These are phyloP conservation scores for Oldenlandia corymbosa DNA, from an alignment of 257 asterid species.

Conservation along the genomic window DNA sequence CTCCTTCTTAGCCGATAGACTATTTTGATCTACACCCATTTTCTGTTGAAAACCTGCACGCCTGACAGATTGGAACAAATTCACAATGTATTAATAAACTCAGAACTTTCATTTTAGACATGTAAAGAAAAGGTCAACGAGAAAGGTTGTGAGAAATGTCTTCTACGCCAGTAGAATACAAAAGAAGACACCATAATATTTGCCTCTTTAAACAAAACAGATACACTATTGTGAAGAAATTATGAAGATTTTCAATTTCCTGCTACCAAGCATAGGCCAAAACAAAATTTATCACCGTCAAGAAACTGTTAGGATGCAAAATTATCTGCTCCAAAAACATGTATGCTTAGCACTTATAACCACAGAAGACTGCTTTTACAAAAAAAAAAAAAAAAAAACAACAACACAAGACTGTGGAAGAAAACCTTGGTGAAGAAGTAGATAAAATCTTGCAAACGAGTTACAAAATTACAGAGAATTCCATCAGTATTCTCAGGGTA, in stretches of 20 bases:
- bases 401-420: no score
- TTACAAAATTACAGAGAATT: not conserved
- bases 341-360: no score
- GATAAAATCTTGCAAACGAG: not conserved
- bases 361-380: no score
- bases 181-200: not conserved
- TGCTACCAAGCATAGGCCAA: no score
- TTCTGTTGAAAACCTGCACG: constrained; percentile 14
- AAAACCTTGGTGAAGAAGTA: not conserved
- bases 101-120: not conserved
- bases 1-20: constrained; percentile 22
- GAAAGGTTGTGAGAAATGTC: not conserved
- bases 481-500: not conserved
- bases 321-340: not conserved
- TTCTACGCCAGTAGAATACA: not conserved
- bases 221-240: not conserved
- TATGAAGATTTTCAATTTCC: no score
- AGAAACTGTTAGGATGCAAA: no score
- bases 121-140: not conserved
- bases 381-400: no score
- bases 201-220: not conserved
- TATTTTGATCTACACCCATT: constrained; percentile 19
- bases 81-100: not conserved
- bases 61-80: constrained; percentile 22
- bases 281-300: no score